Conservation (phyloP, 2,329 filamentous ascomycete genomes). For the Diaporthe ilicicola region DNA sequence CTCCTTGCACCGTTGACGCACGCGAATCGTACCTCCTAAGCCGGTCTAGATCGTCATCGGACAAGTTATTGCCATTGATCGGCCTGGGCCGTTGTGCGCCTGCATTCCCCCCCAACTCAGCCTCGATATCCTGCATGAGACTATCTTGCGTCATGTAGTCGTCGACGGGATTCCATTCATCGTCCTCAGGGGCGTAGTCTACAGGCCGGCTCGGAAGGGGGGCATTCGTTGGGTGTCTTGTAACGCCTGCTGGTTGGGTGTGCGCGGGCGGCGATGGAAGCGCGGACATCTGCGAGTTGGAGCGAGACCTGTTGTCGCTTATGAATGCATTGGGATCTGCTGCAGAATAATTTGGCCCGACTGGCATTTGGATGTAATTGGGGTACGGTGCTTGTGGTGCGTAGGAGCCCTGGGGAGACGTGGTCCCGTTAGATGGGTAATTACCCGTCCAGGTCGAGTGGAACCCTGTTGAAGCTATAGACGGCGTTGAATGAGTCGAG, state of each 20-base stretch:
- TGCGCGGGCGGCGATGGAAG: constrained; percentile 53
- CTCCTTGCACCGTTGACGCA: constrained; percentile 54
- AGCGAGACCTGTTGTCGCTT: constrained; percentile 54
- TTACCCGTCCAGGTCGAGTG: constrained; percentile 35
- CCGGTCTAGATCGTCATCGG: constrained; percentile 55
- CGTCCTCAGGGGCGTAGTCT: constrained; percentile 53
- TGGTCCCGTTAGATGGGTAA: constrained; percentile 36
- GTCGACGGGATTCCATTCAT: constrained; percentile 40
- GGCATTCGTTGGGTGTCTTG: constrained; percentile 67
- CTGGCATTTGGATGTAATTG: constrained; percentile 60
- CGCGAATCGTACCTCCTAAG: constrained; percentile 60
- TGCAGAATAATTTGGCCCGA: constrained; percentile 58
- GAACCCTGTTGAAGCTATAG: constrained; percentile 33
- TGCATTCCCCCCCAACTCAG: constrained; percentile 56
- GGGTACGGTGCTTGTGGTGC: constrained; percentile 60
- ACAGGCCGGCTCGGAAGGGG: constrained; percentile 64
- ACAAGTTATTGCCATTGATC: constrained; percentile 53
- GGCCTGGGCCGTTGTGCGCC: constrained; percentile 51
- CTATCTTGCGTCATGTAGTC: constrained; percentile 58
- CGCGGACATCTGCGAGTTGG: constrained; percentile 60
- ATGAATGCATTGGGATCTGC: constrained; percentile 55
- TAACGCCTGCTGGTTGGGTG: constrained; percentile 55
- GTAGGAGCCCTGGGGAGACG: constrained; percentile 30
- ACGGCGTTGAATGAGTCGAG: constrained; percentile 38
- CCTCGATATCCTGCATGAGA: constrained; percentile 67